A percentile compares a stretch with the other conserved stretches of the same genome.
phyloP scores from a whole-genome alignment of 1,139 yeast genomes.

The Saccharomyces hybrid region DNA sequence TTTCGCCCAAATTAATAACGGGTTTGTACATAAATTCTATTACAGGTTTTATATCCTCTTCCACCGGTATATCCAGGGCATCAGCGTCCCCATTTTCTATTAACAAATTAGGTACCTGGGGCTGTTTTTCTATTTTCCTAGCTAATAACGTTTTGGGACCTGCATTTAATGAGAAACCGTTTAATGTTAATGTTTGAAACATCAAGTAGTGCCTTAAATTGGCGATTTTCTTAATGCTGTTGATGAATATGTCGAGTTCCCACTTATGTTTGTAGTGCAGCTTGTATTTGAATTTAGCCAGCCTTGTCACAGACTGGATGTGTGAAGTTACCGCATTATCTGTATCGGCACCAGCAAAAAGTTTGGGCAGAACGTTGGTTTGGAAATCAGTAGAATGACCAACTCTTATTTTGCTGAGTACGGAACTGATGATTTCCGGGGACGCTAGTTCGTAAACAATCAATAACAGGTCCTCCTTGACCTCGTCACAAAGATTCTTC shows the following conservation, averaged over 20 bases:
- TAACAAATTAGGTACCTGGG: constrained; percentile 3
- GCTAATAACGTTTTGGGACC: neutral
- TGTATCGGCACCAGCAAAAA: constrained; percentile 7
- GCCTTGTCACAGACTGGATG: constrained; percentile 19
- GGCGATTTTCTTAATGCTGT: constrained; percentile 18
- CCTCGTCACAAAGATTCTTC: constrained; percentile 21
- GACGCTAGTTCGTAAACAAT: constrained; percentile 27
- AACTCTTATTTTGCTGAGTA: constrained; percentile 22
- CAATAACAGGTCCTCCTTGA: constrained; percentile 22
- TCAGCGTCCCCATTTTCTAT: neutral
- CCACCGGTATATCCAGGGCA: neutral
- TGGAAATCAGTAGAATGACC: constrained; percentile 23
- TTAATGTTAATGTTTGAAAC: constrained; percentile 8
- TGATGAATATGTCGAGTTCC: constrained; percentile 27
- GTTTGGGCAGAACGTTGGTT: constrained; percentile 12
- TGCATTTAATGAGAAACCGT: constrained; percentile 2
- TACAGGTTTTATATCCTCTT: constrained; percentile 21
- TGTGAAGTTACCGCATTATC: constrained; percentile 11
- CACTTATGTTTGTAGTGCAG: constrained; percentile 25
- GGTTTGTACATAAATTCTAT: constrained; percentile 20
- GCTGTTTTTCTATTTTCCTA: constrained; percentile 1
- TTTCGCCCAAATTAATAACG: constrained; percentile 20
- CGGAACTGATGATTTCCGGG: constrained; percentile 14
- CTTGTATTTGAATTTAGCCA: constrained; percentile 22
- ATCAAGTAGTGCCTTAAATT: constrained; percentile 21